These are phyloP conservation scores for Colletotrichum tofieldiae DNA, from an alignment of 2,329 filamentous ascomycete species.

Conservation along the genomic window DNA sequence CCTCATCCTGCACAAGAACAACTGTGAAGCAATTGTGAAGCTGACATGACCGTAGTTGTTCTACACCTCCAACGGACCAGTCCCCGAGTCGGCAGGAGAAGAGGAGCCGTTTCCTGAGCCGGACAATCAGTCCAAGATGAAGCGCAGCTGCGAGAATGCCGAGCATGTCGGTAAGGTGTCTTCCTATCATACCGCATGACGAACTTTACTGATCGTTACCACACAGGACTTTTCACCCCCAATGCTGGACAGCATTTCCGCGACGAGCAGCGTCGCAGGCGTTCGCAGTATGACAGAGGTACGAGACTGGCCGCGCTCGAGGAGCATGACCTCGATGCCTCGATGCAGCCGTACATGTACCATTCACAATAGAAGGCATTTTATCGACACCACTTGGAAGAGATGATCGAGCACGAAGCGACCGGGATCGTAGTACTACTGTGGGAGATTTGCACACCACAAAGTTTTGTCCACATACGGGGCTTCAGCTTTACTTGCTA, in stretches of 20 bases:
- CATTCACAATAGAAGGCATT: constrained; percentile 45
- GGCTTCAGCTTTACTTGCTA: constrained; percentile 37
- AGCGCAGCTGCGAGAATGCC: constrained; percentile 89
- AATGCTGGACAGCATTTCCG: constrained; percentile 81
- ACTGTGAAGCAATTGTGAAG: background rate
- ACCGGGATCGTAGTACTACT: background rate
- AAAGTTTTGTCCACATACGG: constrained; percentile 18
- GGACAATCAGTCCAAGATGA: constrained; percentile 90
- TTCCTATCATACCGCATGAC: background rate
- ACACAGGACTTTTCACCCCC: constrained; percentile 82
- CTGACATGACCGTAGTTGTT: constrained; percentile 60
- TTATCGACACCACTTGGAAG: constrained; percentile 8
- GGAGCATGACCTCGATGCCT: constrained; percentile 69
- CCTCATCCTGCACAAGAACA: background rate
- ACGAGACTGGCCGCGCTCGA: constrained; percentile 80
- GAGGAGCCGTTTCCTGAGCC: constrained; percentile 84
- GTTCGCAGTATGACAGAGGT: constrained; percentile 86
- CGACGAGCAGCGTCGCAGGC: constrained; percentile 82
- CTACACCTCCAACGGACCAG: constrained; percentile 64
- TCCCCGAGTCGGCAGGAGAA: constrained; percentile 71
- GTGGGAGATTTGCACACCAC: constrained; percentile 15
- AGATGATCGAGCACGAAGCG: constrained; percentile 1
- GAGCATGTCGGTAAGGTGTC: constrained; percentile 80
- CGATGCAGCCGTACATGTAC: constrained; percentile 54
- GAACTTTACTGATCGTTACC: background rate